phyloP scores from a whole-genome alignment of 352 stramenopile species.

The Nothophytophthora sp. region DNA sequence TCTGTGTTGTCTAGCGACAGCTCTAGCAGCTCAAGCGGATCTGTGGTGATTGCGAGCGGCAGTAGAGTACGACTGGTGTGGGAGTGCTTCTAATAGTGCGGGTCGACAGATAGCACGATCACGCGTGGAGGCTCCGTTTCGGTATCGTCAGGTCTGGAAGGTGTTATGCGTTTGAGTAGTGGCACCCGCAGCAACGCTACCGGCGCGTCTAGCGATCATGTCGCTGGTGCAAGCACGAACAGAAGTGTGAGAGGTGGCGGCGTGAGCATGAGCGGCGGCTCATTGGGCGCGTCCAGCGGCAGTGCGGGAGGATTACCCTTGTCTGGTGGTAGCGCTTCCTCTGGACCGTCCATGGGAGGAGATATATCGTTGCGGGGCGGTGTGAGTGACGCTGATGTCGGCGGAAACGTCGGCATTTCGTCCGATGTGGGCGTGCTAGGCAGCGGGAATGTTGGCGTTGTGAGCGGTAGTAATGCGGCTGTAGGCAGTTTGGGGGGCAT shows the following conservation, averaged over 20 bases:
- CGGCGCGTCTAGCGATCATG: conserved; percentile 14
- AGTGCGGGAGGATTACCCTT: conserved; percentile 20
- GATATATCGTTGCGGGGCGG: conserved; percentile 16
- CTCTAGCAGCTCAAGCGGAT: conserved; percentile 1
- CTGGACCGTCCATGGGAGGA: conserved; percentile 12
- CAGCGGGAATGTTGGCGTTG: no score
- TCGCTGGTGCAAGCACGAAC: conserved; percentile 16
- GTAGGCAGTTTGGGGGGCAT: no score
- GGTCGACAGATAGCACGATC: conserved; percentile 12
- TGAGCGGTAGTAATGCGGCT: no score
- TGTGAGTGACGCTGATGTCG: conserved; percentile 1
- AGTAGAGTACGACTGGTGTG: neutral
- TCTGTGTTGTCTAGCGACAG: neutral
- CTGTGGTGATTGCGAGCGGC: conserved; percentile 2
- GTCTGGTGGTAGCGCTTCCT: conserved; percentile 20
- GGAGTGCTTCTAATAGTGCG: neutral
- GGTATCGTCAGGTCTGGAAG: conserved; percentile 20
- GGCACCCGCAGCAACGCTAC: conserved; percentile 13
- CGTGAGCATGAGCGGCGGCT: conserved; percentile 8
- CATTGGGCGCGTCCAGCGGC: conserved; percentile 14
- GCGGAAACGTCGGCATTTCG: conserved; percentile 9
- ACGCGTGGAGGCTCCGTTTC: conserved; percentile 15
- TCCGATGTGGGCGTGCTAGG: conserved; percentile 17
- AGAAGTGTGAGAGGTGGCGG: conserved; percentile 22
- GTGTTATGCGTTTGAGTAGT: conserved; percentile 16